Evolutionary conservation across 164 flowering plant species (phyloP), one percentile per base, ranked within the genome.

Genomic region (Taxillus chinensis): DNA sequence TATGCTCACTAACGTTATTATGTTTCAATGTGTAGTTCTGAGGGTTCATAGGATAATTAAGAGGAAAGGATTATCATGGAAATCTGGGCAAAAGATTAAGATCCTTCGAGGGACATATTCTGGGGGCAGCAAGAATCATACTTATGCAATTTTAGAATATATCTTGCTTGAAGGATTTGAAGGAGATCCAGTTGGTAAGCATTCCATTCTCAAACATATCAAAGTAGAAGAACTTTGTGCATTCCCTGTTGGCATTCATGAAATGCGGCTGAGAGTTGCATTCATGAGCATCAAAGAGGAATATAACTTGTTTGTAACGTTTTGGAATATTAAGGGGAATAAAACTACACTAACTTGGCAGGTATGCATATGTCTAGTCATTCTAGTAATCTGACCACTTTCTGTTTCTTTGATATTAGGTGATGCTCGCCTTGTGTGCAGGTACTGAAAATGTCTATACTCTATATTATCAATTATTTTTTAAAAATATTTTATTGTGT

Each of bases 111-210:
- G 96, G 40, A 89, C 89, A 16, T 75, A 78, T 67, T 62, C 74
- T 15, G 87, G 89, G 12, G 55, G 64, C 50, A 71, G 73, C 17
- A 82, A 78, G 37, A 80, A 69, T 12, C 82, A 84, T 72, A 52
- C 82, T 2, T 90, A 71, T 82, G 95, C 83, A 2, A 84, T 86
- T 11, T 27, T 90, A 41, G 95, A 90, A 68, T 83, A 79, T 69
- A 79, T 90, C 49, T 57, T 86, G 70, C 75, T 87, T 7, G 95
- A 85, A 75, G 95, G 92, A 57, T 67, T 80, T 51, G 74, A 71
- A 71, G 95, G 87, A 9, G 90, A 90, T 62, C 66, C 78, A 62
- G 89, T 90, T 57, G 89, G 97, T 87, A 75, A 77, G 87, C 70
- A 66, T n/a, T 62, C n/a, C 60, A 8, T 38, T 8, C 51, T 4